These are phyloP conservation scores for Fistulifera solaris DNA, from an alignment of 108 stramenopile genomes.

Conservation along the genomic window DNA sequence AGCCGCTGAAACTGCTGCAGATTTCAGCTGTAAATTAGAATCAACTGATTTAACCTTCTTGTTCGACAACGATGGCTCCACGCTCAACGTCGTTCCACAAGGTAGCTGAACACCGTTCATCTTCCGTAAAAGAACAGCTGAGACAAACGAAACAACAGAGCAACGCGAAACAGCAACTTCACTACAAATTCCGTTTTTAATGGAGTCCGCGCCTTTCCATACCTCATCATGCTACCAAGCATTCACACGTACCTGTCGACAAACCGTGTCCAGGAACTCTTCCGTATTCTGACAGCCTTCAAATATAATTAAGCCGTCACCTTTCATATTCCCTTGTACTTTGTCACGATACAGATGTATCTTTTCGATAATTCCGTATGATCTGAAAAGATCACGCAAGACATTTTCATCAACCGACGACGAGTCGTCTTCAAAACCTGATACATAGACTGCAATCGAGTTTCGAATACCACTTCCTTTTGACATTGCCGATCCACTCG, in stretches of 20 bases:
- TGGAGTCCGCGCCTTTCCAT: no score
- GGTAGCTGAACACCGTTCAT: constrained; percentile 56
- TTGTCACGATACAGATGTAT: constrained; percentile 60
- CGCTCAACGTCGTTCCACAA: constrained; percentile 30
- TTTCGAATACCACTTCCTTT: neutral
- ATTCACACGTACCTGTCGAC: constrained; percentile 49
- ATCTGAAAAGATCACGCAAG: constrained; percentile 34
- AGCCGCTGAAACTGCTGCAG: no score
- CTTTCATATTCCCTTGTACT: constrained; percentile 46
- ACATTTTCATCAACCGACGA: constrained; percentile 36
- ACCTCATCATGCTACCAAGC: neutral
- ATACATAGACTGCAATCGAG: constrained; percentile 51
- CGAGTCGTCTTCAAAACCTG: constrained; percentile 62
- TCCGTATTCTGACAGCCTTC: constrained; percentile 11
- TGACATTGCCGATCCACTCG: constrained; percentile 16
- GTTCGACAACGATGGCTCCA: constrained; percentile 37
- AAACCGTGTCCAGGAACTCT: constrained; percentile 46
- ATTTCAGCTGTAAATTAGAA: no score
- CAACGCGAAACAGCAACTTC: constrained; percentile 1
- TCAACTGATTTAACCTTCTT: constrained; percentile 16
- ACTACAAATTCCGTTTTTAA: no score
- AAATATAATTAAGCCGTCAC: constrained; percentile 71
- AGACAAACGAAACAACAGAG: constrained; percentile 1
- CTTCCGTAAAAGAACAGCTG: constrained; percentile 12
- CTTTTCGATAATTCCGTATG: constrained; percentile 48